Conservation (phyloP, 1,284 basidiomycete species). For the Melampsora larici-populina region DNA sequence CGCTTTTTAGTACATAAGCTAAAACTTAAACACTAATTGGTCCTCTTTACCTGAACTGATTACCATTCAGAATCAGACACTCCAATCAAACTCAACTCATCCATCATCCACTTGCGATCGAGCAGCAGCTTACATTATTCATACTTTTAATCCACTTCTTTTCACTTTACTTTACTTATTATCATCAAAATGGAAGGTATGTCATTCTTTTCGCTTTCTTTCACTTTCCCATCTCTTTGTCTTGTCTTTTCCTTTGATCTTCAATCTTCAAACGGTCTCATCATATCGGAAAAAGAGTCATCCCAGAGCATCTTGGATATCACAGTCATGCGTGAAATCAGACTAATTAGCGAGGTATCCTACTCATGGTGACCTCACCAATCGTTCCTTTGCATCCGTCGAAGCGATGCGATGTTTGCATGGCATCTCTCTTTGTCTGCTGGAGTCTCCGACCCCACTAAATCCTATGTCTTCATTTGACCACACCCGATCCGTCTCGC, state of each 20-base stretch:
- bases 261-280: not conserved
- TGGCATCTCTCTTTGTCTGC: not conserved
- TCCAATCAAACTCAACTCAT: not conserved
- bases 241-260: not conserved
- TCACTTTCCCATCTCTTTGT: not conserved
- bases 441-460: not conserved
- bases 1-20: no score
- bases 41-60: not conserved
- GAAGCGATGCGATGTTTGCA: conserved; percentile 4
- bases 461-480: not conserved
- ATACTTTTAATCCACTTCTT: no score
- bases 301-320: not conserved
- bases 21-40: no score
- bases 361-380: no score
- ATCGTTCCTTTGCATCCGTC: not conserved
- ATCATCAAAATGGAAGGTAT: conserved; percentile 29
- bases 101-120: not conserved
- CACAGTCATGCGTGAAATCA: not conserved
- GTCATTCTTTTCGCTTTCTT: not conserved
- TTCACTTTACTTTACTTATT: no score
- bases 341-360: not conserved
- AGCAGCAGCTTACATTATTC: not conserved
- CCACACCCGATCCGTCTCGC: not conserved
- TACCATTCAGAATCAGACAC: not conserved
- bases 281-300: not conserved